These are phyloP conservation scores for Ogataea parapolymorpha DNA, from an alignment of 805 yeast genomes.

Conservation along the genomic window DNA sequence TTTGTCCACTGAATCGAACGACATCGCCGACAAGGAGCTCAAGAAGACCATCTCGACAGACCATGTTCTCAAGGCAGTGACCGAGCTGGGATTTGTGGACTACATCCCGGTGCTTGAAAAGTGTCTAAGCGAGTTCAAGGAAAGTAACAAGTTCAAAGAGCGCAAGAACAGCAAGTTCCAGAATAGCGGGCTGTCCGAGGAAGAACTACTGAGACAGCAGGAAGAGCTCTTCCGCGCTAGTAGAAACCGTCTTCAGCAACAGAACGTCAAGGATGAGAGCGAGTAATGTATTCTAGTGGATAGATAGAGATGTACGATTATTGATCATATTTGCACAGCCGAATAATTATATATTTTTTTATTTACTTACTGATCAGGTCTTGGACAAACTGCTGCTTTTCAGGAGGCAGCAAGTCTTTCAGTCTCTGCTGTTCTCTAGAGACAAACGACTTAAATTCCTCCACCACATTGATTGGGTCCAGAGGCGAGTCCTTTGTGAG, in stretches of 20 bases:
- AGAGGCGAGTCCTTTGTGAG: constrained; percentile 31
- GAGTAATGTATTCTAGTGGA: constrained; percentile 10
- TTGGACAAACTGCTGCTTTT: constrained; percentile 21
- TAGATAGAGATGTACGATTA: constrained; percentile 4
- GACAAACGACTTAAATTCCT: constrained; percentile 29
- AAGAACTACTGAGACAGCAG: constrained; percentile 86
- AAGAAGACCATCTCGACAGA: constrained; percentile 96
- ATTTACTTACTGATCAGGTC: constrained; percentile 15
- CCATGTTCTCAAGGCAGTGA: constrained; percentile 87
- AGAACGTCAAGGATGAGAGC: constrained; percentile 20
- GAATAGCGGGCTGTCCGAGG: constrained; percentile 88
- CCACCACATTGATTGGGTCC: constrained; percentile 32
- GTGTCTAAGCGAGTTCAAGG: constrained; percentile 83
- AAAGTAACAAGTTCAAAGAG: constrained; percentile 82
- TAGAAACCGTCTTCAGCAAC: constrained; percentile 33
- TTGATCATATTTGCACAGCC: neutral
- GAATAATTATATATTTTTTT: constrained; percentile 2
- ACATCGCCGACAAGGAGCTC: constrained; percentile 92
- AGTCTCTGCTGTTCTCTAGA: constrained; percentile 16
- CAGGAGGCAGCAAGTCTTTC: constrained; percentile 12
- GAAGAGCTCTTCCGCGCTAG: constrained; percentile 77
- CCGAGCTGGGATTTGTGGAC: constrained; percentile 80
- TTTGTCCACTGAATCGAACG: constrained; percentile 87
- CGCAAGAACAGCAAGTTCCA: constrained; percentile 90
- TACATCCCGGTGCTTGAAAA: constrained; percentile 80